Evolutionary conservation across 2,329 filamentous ascomycete species (phyloP), one percentile per base, ranked within the genome.

Genomic region (Coleophoma cylindrospora): DNA sequence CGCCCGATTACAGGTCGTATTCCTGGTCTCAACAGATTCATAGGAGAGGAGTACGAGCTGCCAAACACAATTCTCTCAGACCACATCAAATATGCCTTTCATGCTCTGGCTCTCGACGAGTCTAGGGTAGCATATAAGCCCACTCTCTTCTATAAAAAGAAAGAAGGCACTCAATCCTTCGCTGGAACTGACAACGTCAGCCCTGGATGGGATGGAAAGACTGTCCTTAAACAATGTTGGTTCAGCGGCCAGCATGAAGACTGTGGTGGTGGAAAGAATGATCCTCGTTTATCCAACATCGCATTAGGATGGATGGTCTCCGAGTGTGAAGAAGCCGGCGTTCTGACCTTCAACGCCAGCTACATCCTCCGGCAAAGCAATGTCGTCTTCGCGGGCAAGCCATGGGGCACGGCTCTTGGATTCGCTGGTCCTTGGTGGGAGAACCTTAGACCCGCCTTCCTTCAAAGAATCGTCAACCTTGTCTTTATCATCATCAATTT

Each of bases 101-200:
- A 75, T 49, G 72, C 72, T 7, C 62, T 75, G 7, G 70, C 71
- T 4, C 64, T 74, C n/a, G 72, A 74, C 54, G 72, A 75, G 55
- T 66, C 67, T 19, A 65, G 73, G 22, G 45, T 54, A 11, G 50
- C 65, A 3, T 70, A 67, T 51, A 43, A 46, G 3, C 66, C 67
- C 13, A 61, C 67, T 4, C 40, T 70, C n/a, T 70, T 66, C 65
- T 57, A 63, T 14, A 37, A 45, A 41, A 17, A 17, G 12, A 41
- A 12, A 11, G 22, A 41, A 22, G 22, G 14, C 3, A 22, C 17
- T 41, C 9, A 6, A 14, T 27, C 27, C 27, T 27, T 27, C 27
- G 7, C 27, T 10, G 27, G 27, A 27, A 7, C 27, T 3, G 27
- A 27, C 27, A 27, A 27, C 7, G 27, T 27, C 4, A 27, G 27